Percentiles rank a stretch among this genome's conserved stretches.
These are phyloP conservation scores for Fistulifera pelliculosa DNA, from an alignment of 108 stramenopile species.

Conservation along the genomic window DNA sequence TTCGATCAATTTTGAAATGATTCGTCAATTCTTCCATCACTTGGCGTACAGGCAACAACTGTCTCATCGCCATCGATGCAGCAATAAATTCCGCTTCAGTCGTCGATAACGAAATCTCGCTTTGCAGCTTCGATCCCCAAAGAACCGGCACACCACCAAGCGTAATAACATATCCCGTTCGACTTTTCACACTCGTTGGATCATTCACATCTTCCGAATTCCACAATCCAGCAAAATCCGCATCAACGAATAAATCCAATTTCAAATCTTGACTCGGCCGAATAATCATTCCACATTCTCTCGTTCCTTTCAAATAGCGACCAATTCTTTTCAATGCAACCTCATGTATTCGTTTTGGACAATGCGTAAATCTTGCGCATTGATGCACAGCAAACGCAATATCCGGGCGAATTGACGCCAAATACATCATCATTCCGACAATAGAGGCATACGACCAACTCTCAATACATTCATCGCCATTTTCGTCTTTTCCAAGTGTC, in stretches of 20 bases:
- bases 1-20: too few relatives aligned
- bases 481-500: slow-evolving; percentile 7
- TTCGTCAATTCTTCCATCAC: too few relatives aligned
- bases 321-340: slow-evolving; percentile 27
- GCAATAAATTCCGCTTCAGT: too few relatives aligned
- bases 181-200: too few relatives aligned
- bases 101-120: too few relatives aligned
- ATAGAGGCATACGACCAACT: slow-evolving; percentile 23
- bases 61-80: too few relatives aligned
- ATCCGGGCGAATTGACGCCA: slow-evolving; percentile 12
- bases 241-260: slow-evolving; percentile 7
- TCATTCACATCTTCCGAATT: too few relatives aligned
- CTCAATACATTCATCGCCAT: slow-evolving; percentile 3
- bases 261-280: neutral
- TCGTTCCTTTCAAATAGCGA: slow-evolving; percentile 26
- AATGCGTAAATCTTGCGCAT: slow-evolving; percentile 16
- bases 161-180: too few relatives aligned
- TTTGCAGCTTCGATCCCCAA: too few relatives aligned
- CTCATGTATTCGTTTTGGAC: slow-evolving; percentile 19
- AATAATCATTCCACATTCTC: slow-evolving; percentile 21
- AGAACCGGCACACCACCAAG: too few relatives aligned
- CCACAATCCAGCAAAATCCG: too few relatives aligned
- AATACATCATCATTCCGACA: slow-evolving; percentile 43
- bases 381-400: slow-evolving; percentile 16
- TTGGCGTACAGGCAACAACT: too few relatives aligned